Percentiles rank a stretch among this genome's conserved stretches.
Conservation (phyloP, 805 yeast species). For the Blastobotrys chiropterorum region DNA sequence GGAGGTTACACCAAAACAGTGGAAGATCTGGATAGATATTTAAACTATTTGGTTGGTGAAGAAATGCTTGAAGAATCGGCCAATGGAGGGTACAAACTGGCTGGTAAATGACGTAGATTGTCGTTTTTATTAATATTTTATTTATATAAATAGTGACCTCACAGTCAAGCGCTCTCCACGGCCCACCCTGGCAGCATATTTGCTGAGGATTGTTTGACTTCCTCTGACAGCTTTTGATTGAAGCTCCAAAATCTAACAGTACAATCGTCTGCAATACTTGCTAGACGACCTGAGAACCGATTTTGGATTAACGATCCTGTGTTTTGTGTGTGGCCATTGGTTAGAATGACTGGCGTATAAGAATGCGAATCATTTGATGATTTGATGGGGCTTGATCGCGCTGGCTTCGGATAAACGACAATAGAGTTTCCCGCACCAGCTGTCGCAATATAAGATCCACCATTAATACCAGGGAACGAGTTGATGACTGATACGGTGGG, state of each 20-base stretch:
- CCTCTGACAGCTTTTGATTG: background rate
- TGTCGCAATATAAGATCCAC: slow-evolving; percentile 16
- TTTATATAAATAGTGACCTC: background rate
- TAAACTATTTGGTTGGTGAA: slow-evolving; percentile 40
- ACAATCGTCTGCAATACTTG: slow-evolving; percentile 15
- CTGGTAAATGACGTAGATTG: slow-evolving; percentile 20
- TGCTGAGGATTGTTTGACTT: background rate
- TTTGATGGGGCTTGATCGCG: background rate
- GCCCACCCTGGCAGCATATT: background rate
- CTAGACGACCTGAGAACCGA: slow-evolving; percentile 7
- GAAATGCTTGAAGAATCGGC: slow-evolving; percentile 34
- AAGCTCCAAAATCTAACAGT: slow-evolving; percentile 13
- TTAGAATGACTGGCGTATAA: slow-evolving; percentile 4
- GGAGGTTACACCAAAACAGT: slow-evolving; percentile 34
- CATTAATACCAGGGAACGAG: slow-evolving; percentile 6
- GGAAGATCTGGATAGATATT: slow-evolving; percentile 39
- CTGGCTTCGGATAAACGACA: slow-evolving; percentile 14
- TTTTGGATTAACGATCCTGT: background rate
- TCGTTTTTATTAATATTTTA: no score
- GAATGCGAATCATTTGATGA: background rate
- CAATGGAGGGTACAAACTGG: slow-evolving; percentile 32
- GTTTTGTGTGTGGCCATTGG: slow-evolving; percentile 10
- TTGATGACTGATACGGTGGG: slow-evolving; percentile 15
- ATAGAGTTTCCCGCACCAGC: slow-evolving; percentile 16
- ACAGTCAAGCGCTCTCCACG: background rate